Evolutionary conservation across 805 yeast species (phyloP).

Genomic region (Kregervanrija delftensis): DNA sequence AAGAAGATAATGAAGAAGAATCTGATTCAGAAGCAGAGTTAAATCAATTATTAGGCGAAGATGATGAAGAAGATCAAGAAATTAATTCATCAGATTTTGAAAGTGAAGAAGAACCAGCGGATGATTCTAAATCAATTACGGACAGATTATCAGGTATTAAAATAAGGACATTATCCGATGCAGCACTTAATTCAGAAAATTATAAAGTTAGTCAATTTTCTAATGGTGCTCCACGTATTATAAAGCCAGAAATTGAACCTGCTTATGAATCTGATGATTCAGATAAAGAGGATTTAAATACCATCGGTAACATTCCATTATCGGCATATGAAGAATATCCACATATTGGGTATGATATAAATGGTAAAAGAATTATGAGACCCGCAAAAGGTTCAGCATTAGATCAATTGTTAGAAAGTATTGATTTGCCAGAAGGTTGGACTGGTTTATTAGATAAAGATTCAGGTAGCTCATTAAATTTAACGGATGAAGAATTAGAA

Average conservation of each 20-base stretch:
- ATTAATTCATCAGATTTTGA: constrained; percentile 47
- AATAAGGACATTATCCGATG: constrained; percentile 42
- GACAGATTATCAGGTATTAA: constrained; percentile 50
- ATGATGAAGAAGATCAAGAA: constrained; percentile 30
- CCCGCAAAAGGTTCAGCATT: constrained; percentile 96
- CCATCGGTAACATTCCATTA: constrained; percentile 90
- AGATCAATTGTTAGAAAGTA: constrained; percentile 80
- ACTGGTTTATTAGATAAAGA: constrained; percentile 89
- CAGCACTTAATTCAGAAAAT: constrained; percentile 24
- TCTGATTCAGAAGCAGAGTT: constrained; percentile 58
- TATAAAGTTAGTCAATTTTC: constrained; percentile 45
- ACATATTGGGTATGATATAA: constrained; percentile 93
- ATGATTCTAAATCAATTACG: constrained; percentile 39
- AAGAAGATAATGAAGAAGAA: constrained; percentile 24
- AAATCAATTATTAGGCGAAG: constrained; percentile 46
- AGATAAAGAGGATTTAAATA: constrained; percentile 71
- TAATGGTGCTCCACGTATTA: constrained; percentile 74
- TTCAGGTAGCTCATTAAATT: constrained; percentile 79
- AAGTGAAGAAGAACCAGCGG: constrained; percentile 26
- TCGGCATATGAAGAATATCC: constrained; percentile 96
- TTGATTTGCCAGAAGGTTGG: constrained; percentile 98
- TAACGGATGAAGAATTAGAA: constrained; percentile 83
- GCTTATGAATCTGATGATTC: constrained; percentile 93
- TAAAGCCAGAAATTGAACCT: constrained; percentile 89
- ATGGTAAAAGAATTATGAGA: constrained; percentile 97